Evolutionary conservation across 345 rosid genomes (phyloP).

Genomic region (Erysimum cheiranthoides): DNA sequence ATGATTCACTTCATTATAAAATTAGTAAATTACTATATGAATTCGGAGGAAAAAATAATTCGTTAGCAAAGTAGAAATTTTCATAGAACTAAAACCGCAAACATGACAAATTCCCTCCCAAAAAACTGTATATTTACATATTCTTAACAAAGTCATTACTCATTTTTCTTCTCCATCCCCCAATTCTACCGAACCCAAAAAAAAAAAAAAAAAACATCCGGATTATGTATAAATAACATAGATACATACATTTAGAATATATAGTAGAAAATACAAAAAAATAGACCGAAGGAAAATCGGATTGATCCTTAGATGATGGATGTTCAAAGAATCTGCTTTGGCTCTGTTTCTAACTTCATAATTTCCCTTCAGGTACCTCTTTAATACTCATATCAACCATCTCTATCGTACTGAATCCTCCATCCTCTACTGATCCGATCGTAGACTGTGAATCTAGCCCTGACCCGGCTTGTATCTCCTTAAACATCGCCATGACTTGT

Average conservation of each 20-base stretch:
- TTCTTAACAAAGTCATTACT: slow-evolving; percentile 39
- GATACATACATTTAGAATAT: slow-evolving; percentile 42
- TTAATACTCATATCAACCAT: slow-evolving; percentile 81
- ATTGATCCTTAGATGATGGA: slow-evolving; percentile 41
- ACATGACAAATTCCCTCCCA: slow-evolving; percentile 10
- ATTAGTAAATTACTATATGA: background rate
- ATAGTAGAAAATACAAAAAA: slow-evolving; percentile 42
- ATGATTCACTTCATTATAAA: background rate
- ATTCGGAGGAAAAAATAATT: background rate
- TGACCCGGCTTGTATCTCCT: slow-evolving; percentile 79
- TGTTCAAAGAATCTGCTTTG: slow-evolving; percentile 37
- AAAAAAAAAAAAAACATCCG: slow-evolving; percentile 33
- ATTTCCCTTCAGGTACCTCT: slow-evolving; percentile 75
- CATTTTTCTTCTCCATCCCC: slow-evolving; percentile 13
- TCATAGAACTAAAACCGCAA: background rate
- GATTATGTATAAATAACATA: slow-evolving; percentile 45
- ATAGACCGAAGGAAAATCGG: slow-evolving; percentile 39
- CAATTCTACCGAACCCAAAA: slow-evolving; percentile 15
- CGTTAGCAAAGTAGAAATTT: background rate
- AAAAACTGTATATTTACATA: slow-evolving; percentile 45
- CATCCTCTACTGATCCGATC: slow-evolving; percentile 66
- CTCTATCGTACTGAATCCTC: slow-evolving; percentile 64
- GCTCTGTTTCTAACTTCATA: slow-evolving; percentile 39
- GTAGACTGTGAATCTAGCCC: slow-evolving; percentile 81
- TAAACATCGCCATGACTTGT: slow-evolving; percentile 77